Evolutionary conservation across 345 rosid genomes (phyloP).

Genomic region (Cardamine occulta): DNA sequence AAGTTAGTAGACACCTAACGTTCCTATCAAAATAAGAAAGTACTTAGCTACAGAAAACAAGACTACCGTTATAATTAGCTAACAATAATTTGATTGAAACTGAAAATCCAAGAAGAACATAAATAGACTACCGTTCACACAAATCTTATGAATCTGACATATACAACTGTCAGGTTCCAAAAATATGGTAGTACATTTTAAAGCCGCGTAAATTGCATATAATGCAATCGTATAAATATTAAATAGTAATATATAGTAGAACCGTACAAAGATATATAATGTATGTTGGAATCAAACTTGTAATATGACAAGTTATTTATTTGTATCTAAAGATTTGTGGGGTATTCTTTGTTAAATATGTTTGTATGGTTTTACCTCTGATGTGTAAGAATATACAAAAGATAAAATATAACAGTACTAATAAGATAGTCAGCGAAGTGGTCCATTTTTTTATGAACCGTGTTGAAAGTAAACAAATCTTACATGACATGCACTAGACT

Average conservation of each 20-base stretch:
- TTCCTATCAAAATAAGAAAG: constrained; percentile 15
- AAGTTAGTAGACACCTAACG: constrained; percentile 10
- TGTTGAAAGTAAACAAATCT: constrained; percentile 40
- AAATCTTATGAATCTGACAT: background rate
- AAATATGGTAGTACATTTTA: constrained; percentile 11
- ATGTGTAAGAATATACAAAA: constrained; percentile 2
- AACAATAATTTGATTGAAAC: background rate
- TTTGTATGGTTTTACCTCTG: constrained; percentile 14
- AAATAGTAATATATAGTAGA: no score
- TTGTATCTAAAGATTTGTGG: constrained; percentile 27
- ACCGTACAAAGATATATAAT: background rate
- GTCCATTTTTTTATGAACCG: constrained; percentile 45
- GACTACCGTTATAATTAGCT: background rate
- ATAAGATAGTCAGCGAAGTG: constrained; percentile 26
- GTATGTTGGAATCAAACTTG: constrained; percentile 13
- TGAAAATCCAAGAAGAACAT: background rate
- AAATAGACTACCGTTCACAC: background rate
- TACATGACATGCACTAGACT: constrained; percentile 40
- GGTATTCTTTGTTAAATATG: background rate
- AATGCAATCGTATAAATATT: constrained; percentile 6
- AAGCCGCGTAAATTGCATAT: constrained; percentile 34
- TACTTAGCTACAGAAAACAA: constrained; percentile 14
- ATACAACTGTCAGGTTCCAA: constrained; percentile 41
- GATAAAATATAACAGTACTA: background rate
- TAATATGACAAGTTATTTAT: constrained; percentile 8